Base-by-base conservation (phyloP, 306 rosid species). In the Acacia confusa region DNA sequence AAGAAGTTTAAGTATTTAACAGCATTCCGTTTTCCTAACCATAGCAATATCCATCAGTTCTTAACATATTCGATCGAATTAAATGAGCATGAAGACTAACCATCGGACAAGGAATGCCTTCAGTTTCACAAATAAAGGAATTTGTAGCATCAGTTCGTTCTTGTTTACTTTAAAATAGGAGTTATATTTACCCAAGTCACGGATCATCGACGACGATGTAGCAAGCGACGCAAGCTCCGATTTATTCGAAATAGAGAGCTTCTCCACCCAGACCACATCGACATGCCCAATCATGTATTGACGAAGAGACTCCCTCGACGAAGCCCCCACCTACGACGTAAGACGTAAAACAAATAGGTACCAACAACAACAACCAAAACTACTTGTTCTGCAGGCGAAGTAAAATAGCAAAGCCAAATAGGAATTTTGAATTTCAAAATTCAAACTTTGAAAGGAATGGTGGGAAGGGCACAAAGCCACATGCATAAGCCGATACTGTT, bases 141-240 rank as follows among this genome's bases (percentile, higher is more conserved):
- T 80, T 79, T 14, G 20, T 75, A 25, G 57, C 82, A 73, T 72
- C n/a, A n/a, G n/a, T n/a, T n/a, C n/a, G n/a, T n/a, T n/a, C n/a
- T n/a, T n/a, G n/a, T n/a, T n/a, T n/a, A n/a, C n/a, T n/a, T n/a
- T n/a, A n/a, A n/a, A n/a, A n/a, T n/a, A n/a, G n/a, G n/a, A n/a
- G n/a, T n/a, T n/a, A n/a, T n/a, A n/a, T n/a, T n/a, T n/a, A n/a
- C 86, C 88, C 4, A 86, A 87, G 73, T 84, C 92, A 38, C 74
- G 83, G 43, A 64, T 38, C n/a, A 55, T 86, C n/a, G 84, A 82
- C 22, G 86, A 84, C 28, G 85, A 87, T 12, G 90, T 82, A 20
- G 93, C 91, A 0, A 93, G 97, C 81, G 94, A 93, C 25, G 91
- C 94, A 16, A 93, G 97, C 85, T 93, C 98, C 16, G 98, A 93